phyloP scores from a whole-genome alignment of 2,329 filamentous ascomycete genomes.

The Paradendryphiella salina region DNA sequence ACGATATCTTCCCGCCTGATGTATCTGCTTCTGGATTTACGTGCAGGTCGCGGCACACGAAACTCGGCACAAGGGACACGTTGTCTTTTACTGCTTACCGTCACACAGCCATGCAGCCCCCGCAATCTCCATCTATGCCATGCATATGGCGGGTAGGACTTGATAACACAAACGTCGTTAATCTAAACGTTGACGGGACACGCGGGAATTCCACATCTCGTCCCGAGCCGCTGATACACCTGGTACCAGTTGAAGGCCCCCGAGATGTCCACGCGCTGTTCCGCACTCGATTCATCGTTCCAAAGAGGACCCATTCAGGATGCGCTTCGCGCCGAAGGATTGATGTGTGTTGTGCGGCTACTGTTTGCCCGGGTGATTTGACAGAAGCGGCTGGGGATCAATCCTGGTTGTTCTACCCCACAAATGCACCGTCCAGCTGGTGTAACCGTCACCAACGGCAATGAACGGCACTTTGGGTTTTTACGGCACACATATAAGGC shows the following conservation, averaged over 20 bases:
- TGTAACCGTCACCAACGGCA: constrained; percentile 21
- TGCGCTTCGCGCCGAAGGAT: constrained; percentile 14
- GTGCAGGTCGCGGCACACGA: constrained; percentile 29
- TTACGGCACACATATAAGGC: constrained; percentile 21
- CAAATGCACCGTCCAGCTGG: constrained; percentile 29
- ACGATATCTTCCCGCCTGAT: constrained; percentile 29
- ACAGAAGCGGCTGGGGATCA: constrained; percentile 26
- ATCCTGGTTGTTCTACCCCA: constrained; percentile 28
- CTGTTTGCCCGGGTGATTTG: constrained; percentile 25
- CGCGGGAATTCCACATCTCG: constrained; percentile 36
- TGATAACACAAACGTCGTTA: constrained; percentile 40
- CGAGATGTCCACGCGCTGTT: constrained; percentile 21
- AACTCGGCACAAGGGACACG: constrained; percentile 18
- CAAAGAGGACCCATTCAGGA: constrained; percentile 15
- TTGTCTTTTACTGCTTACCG: constrained; percentile 13
- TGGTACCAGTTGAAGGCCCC: constrained; percentile 26
- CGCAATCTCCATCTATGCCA: constrained; percentile 28
- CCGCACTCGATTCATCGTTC: constrained; percentile 13
- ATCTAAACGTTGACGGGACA: constrained; percentile 35
- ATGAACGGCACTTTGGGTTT: constrained; percentile 22
- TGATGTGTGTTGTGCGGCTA: constrained; percentile 22
- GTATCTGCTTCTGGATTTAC: constrained; percentile 24
- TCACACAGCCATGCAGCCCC: constrained; percentile 24
- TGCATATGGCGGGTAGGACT: constrained; percentile 27
- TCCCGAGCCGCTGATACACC: constrained; percentile 43